Percentiles rank a stretch among this genome's conserved stretches.
Evolutionary conservation across 441 rosid genomes (phyloP).

Genomic region (Gossypium schwendimanii): DNA sequence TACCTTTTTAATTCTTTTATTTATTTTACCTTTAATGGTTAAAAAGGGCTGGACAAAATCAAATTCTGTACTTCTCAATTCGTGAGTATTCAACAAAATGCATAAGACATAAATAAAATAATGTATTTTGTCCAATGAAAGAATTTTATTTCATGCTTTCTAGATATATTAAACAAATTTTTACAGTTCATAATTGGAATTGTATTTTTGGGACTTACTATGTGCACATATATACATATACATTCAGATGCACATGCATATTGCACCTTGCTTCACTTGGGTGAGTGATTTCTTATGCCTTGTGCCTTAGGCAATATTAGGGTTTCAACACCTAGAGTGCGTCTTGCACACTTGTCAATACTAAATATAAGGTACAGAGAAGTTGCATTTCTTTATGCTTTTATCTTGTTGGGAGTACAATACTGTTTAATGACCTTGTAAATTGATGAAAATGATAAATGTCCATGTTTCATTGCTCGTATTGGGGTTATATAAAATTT

Average conservation of each 20-base stretch:
- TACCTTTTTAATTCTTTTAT: background rate
- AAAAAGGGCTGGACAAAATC: background rate
- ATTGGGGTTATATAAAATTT: background rate
- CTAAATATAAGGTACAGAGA: background rate
- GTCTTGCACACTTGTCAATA: background rate
- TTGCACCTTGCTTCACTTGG: background rate
- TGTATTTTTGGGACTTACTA: background rate
- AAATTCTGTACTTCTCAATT: background rate
- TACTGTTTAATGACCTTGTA: background rate
- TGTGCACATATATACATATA: background rate
- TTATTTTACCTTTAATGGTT: background rate
- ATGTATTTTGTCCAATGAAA: background rate
- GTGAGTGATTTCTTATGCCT: background rate
- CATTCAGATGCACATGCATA: background rate
- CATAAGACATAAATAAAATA: background rate
- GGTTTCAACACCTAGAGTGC: background rate
- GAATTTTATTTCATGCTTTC: background rate
- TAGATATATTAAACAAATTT: background rate
- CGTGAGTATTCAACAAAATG: background rate
- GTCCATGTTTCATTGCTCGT: background rate
- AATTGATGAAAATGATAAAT: background rate
- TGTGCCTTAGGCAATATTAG: background rate
- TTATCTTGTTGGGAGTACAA: background rate
- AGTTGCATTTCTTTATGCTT: background rate
- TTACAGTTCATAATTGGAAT: background rate